Conservation (phyloP, 768 basidiomycete species). For the Baorangia bicolor region DNA sequence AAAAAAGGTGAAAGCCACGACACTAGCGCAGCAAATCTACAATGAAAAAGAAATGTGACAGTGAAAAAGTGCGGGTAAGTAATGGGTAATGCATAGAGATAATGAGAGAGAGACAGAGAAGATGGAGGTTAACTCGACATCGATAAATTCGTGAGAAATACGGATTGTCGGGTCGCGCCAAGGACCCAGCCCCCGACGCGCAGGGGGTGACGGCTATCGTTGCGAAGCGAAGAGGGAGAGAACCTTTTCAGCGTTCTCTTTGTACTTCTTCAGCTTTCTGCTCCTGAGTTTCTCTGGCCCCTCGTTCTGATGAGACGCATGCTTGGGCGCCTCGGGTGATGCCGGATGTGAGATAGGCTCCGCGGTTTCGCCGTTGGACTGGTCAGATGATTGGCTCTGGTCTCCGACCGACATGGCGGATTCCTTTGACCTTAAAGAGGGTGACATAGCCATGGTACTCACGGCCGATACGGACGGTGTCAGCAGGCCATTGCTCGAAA, state of each 20-base stretch:
- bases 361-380: conserved; percentile 55
- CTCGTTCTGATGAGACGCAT: conserved; percentile 32
- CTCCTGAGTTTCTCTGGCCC: conserved; percentile 62
- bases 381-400: conserved; percentile 69
- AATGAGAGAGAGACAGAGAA: conserved; percentile 11
- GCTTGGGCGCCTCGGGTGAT: conserved; percentile 34
- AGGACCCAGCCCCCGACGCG: conserved; percentile 27
- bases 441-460: conserved; percentile 47
- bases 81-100: conserved; percentile 32
- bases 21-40: conserved; percentile 25
- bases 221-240: conserved; percentile 79
- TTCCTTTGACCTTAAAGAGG: conserved; percentile 79
- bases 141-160: conserved; percentile 19
- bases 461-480: conserved; percentile 63
- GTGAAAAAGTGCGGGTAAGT: conserved; percentile 23
- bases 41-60: background rate
- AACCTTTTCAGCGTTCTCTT: conserved; percentile 84
- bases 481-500: conserved; percentile 50
- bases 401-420: conserved; percentile 73
- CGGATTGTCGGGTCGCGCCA: conserved; percentile 11
- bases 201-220: conserved; percentile 39
- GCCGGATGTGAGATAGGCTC: conserved; percentile 25
- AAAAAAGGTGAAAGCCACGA: conserved; percentile 12
- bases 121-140: conserved; percentile 22
- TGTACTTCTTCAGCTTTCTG: conserved; percentile 83